Conservation (phyloP, 108 stramenopile genomes). For the Bacterosira constricta region DNA sequence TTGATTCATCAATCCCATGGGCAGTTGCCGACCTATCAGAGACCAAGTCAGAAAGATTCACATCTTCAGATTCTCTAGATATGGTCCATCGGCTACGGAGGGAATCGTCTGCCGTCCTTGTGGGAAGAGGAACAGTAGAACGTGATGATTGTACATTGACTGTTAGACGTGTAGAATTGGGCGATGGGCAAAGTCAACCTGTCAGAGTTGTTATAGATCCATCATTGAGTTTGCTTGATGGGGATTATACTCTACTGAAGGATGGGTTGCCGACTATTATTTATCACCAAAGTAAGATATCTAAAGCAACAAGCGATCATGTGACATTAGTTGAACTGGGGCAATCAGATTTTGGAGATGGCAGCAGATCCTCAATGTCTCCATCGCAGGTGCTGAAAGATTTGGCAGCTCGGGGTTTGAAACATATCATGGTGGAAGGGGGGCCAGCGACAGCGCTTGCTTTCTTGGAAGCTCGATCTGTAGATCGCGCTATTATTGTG, state of each 20-base stretch:
- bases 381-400: constrained; percentile 42
- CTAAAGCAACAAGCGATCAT: not conserved
- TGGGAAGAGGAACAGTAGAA: constrained; percentile 78
- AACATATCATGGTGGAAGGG: constrained; percentile 88
- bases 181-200: constrained; percentile 53
- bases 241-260: constrained; percentile 56
- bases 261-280: constrained; percentile 66
- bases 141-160: constrained; percentile 75
- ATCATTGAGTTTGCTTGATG: constrained; percentile 37
- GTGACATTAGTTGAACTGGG: constrained; percentile 36
- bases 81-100: constrained; percentile 84
- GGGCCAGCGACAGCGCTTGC: constrained; percentile 71
- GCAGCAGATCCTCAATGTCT: constrained; percentile 31
- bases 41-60: constrained; percentile 69
- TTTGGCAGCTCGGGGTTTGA: constrained; percentile 40
- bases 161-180: constrained; percentile 59
- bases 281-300: constrained; percentile 38
- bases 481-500: constrained; percentile 78
- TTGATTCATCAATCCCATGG: constrained; percentile 61
- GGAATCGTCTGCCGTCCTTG: constrained; percentile 67
- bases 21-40: constrained; percentile 68
- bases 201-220: constrained; percentile 79
- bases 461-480: constrained; percentile 59
- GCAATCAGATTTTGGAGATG: not conserved
- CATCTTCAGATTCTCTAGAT: constrained; percentile 69